Conservation (phyloP, 208 protist species). For the Leishmania braziliensis region DNA sequence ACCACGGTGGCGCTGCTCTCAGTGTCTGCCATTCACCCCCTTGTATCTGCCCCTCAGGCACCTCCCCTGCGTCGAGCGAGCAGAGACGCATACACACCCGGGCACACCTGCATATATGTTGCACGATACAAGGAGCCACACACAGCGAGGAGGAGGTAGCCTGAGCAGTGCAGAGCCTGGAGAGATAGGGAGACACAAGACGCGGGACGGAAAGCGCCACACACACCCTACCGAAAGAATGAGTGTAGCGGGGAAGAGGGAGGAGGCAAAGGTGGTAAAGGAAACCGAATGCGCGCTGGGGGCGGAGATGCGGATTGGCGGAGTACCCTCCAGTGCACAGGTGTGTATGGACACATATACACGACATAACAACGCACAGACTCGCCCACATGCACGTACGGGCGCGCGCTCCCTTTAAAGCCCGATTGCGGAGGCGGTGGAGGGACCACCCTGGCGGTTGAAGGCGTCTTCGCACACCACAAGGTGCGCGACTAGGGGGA, state of each 20-base stretch:
- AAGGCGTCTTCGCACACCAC: constrained; percentile 89
- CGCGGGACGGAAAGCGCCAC: not conserved
- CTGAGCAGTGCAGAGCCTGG: not conserved
- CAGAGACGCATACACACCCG: not conserved
- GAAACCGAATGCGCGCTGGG: not conserved
- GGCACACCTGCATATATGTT: not conserved
- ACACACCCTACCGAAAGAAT: not conserved
- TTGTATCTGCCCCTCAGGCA: not conserved
- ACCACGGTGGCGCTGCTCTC: not conserved
- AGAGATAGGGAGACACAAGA: not conserved
- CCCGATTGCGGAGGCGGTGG: not conserved
- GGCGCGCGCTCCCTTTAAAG: not conserved
- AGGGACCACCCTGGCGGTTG: constrained; percentile 59
- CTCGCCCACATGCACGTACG: not conserved
- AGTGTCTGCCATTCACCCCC: not conserved
- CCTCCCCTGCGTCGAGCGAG: not conserved
- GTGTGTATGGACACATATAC: not conserved
- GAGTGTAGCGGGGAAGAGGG: not conserved
- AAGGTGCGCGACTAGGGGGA: constrained; percentile 83
- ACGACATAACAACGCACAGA: not conserved
- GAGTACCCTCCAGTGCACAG: not conserved
- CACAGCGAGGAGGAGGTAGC: constrained; percentile 4
- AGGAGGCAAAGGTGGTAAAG: not conserved
- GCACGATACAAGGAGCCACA: not conserved
- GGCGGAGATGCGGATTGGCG: not conserved